Evolutionary conservation across 345 rosid genomes (phyloP).

Genomic region (Heritiera littoralis): DNA sequence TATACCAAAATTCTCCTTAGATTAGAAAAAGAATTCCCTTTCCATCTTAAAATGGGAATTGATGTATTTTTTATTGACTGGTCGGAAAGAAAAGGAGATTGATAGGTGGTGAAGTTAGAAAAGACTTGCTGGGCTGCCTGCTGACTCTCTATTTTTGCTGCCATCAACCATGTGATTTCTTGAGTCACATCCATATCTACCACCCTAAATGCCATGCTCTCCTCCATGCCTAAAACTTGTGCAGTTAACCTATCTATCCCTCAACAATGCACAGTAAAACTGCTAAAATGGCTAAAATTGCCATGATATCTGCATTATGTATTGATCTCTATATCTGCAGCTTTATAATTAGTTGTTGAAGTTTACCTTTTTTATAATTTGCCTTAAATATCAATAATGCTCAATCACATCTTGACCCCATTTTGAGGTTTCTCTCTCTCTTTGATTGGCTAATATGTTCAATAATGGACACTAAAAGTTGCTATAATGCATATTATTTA

Average conservation of each 20-base stretch:
- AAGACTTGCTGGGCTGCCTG: neutral
- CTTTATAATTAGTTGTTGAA: neutral
- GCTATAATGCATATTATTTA: neutral
- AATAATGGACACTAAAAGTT: conserved; percentile 9
- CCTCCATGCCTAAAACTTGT: neutral
- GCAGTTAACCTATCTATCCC: neutral
- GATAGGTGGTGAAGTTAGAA: neutral
- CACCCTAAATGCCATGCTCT: neutral
- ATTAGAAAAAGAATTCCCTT: neutral
- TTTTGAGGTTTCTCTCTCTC: neutral
- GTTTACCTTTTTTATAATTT: neutral
- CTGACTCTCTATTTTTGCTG: neutral
- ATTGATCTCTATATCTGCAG: neutral
- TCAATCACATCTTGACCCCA: conserved; percentile 17
- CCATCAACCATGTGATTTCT: conserved; percentile 6
- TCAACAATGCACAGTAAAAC: neutral
- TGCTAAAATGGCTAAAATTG: neutral
- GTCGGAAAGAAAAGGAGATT: neutral
- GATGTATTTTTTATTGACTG: neutral
- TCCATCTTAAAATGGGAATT: neutral
- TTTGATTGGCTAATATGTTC: conserved; percentile 1
- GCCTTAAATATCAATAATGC: neutral
- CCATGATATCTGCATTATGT: neutral
- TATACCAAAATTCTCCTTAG: neutral
- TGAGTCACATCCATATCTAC: neutral